Evolutionary conservation across 225 moss, liverwort and hornwort species (phyloP).

Genomic region (Pseudoscleropodium purum): DNA sequence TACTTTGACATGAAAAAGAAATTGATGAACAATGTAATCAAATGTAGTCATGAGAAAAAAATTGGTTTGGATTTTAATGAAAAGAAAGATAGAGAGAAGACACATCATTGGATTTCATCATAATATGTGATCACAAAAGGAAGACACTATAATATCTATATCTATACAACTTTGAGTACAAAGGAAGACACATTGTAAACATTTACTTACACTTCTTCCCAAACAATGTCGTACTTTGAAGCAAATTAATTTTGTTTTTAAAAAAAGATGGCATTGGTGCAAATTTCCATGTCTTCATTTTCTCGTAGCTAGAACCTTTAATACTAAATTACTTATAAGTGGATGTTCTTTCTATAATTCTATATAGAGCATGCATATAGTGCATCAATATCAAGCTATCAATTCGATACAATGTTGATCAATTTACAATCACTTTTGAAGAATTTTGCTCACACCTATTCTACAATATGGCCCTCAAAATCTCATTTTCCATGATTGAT

Average conservation of each 20-base stretch:
- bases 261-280: not conserved
- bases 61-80: rapidly evolving
- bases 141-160: not conserved
- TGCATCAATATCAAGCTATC: not conserved
- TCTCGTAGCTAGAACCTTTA: not conserved
- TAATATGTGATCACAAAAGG: not conserved
- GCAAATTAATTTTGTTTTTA: rapidly evolving
- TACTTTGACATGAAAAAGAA: too few relatives aligned
- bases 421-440: not conserved
- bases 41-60: not conserved
- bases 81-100: not conserved
- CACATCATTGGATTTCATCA: not conserved
- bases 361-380: not conserved
- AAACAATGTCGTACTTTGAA: not conserved
- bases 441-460: not conserved
- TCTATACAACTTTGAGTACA: not conserved
- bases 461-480: not conserved
- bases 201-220: too few relatives aligned
- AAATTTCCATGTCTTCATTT: not conserved
- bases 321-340: not conserved
- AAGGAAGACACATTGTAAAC: not conserved
- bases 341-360: not conserved
- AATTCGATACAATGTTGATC: not conserved
- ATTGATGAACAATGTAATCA: too few relatives aligned
- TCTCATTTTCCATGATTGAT: not conserved